Evolutionary conservation across 2,329 filamentous ascomycete species (phyloP), one percentile per base, ranked within the genome.

Genomic region (Cladosporium colombiae): DNA sequence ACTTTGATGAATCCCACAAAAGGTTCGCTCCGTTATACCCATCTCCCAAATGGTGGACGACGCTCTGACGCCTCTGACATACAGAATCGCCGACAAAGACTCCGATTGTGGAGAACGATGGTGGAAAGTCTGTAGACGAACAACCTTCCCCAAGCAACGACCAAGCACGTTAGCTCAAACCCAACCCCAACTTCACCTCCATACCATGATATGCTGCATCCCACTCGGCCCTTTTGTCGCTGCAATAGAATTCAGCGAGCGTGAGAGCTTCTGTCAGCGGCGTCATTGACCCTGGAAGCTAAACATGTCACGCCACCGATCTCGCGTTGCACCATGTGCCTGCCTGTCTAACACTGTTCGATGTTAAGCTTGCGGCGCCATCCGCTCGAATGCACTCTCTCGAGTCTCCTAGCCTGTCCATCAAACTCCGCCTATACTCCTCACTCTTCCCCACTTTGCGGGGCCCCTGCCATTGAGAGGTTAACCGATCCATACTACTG

Each of bases 171-270:
- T 56, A 63, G 61, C 61, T 37, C 61, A 46, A 63, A 63, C 33
- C 44, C 50, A 56, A 63, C 61, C 35, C 35, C 61, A 46, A 63
- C 61, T 35, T 63, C 61, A 63, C 35, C 56, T 23, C 50, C 50
- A 56, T 62, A 62, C 7, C 2, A 50, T 61, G 27, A 29, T 5
- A n/a, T 21, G 29, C 27, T 50, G 29, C 23, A 33, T 23, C 27
- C 5, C 21, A n/a, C 44, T 63, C 61, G 61, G 61, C 16, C 61
- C 61, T 63, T 63, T 63, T 63, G 33, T 63, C 61, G 61, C 61
- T 44, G 27, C 18, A 63, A 56, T 35, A 31, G 52, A 11, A n/a
- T n/a, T 5, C 46, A 14, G 46, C 46, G 25, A 27, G 52, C 1
- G 29, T 10, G 10, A 18, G 52, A 55, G 52, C 31, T 31, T 29